Evolutionary conservation across 2,329 filamentous ascomycete species (phyloP).

Genomic region (Colletotrichum karsti): DNA sequence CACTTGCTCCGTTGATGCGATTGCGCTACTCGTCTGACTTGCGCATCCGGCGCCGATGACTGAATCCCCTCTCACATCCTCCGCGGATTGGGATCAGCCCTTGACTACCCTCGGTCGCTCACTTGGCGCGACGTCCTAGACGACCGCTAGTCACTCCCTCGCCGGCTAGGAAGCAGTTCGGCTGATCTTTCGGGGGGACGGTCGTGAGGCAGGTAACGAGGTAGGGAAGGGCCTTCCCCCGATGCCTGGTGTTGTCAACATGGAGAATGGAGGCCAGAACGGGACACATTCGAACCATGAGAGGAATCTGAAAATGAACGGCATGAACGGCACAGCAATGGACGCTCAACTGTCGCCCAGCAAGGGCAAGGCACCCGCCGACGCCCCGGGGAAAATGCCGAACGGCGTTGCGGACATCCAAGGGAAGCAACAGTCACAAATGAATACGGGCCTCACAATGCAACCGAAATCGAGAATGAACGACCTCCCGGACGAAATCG

Average conservation of each 20-base stretch:
- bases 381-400: slow-evolving; percentile 34
- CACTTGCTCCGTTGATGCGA: slow-evolving; percentile 18
- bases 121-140: neutral
- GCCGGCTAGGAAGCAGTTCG: neutral
- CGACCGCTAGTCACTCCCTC: neutral
- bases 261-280: slow-evolving; percentile 64
- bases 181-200: slow-evolving; percentile 13
- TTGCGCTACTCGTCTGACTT: slow-evolving; percentile 13
- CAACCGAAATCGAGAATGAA: slow-evolving; percentile 51
- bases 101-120: neutral
- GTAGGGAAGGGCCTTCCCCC: slow-evolving; percentile 31
- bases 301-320: slow-evolving; percentile 55
- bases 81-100: slow-evolving; percentile 14
- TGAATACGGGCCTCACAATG: slow-evolving; percentile 16
- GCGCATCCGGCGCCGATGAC: slow-evolving; percentile 31
- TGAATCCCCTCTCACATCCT: slow-evolving; percentile 14
- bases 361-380: slow-evolving; percentile 39
- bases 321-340: slow-evolving; percentile 47
- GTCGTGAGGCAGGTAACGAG: slow-evolving; percentile 27
- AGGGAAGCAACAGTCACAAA: slow-evolving; percentile 31
- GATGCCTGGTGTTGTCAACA: slow-evolving; percentile 64
- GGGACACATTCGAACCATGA: slow-evolving; percentile 65
- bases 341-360: slow-evolving; percentile 36
- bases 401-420: slow-evolving; percentile 34
- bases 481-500: slow-evolving; percentile 68